phyloP scores from a whole-genome alignment of 2,329 filamentous ascomycete species.

The Trichoderma asperellum region DNA sequence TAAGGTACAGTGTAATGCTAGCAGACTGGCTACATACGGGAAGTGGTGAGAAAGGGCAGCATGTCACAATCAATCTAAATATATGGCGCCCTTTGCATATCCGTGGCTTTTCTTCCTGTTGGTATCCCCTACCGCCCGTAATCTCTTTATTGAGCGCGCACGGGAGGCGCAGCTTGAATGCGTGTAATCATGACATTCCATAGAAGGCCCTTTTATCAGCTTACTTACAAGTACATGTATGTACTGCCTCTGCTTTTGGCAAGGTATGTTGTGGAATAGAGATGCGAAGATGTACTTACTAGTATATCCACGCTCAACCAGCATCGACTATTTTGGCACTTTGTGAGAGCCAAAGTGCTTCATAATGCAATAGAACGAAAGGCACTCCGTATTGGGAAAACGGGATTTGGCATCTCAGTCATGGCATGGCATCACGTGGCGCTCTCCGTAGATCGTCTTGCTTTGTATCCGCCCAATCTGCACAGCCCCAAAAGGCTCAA shows the following conservation, averaged over 20 bases:
- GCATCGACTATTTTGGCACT: neutral
- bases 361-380: neutral
- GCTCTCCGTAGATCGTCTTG: neutral
- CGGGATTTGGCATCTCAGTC: neutral
- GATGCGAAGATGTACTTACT: neutral
- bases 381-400: neutral
- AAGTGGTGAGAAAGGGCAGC: neutral
- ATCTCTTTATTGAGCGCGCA: neutral
- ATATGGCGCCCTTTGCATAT: neutral
- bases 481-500: constrained; percentile 19
- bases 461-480: neutral
- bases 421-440: constrained; percentile 12
- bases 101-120: neutral
- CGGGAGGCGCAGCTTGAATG: neutral
- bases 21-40: neutral
- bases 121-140: neutral
- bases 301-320: neutral
- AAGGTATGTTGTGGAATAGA: neutral
- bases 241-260: neutral
- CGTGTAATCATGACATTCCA: constrained; percentile 17
- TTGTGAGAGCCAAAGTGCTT: neutral
- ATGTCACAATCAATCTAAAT: neutral
- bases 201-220: constrained; percentile 1
- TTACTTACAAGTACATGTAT: too few species aligned
- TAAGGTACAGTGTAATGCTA: neutral